Evolutionary conservation across 345 rosid species (phyloP), one percentile per base, ranked within the genome.

Genomic region (Corchorus olitorius): DNA sequence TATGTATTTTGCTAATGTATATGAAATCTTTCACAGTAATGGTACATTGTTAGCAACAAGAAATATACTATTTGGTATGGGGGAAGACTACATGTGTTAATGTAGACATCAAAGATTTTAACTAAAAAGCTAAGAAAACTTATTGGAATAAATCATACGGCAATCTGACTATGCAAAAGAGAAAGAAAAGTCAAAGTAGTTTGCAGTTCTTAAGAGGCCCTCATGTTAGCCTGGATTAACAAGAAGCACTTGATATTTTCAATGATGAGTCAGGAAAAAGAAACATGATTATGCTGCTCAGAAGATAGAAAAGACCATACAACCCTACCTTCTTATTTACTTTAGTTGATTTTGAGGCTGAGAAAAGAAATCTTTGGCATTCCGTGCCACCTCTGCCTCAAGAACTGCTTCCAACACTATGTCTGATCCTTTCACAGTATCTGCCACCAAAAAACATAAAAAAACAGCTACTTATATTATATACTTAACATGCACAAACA

Each of bases 311-410:
- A 67, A 71, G 34, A 72, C n/a, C 8, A 75, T 45, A 4, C 37
- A 60, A 34, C 15, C 49, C 56, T 60, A 74, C 69, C 64, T 72
- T 81, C 81, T 76, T 68, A 9, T 55, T 76, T 80, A 71, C 64
- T 81, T 79, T 55, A 82, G 81, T 76, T 84, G 87, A 82, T 89
- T 86, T 73, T 87, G 83, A 33, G 92, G 91, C 78, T 80, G 87
- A 58, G 91, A 85, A 64, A 90, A 92, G 79, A 88, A 90, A 43
- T 77, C 83, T 79, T 88, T 92, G 8, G 96, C 93, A 8, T 84
- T 88, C 54, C 64, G 79, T 34, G 92, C 93, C 41, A 87, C 92
- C 77, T 91, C 92, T 2, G 96, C 88, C 83, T 91, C 96, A 67
- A 89, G 77, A 65, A 89, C 77, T 12, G 96, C 93, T 76, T 89